Evolutionary conservation across 306 rosid genomes (phyloP).

Genomic region (Parietaria judaica): DNA sequence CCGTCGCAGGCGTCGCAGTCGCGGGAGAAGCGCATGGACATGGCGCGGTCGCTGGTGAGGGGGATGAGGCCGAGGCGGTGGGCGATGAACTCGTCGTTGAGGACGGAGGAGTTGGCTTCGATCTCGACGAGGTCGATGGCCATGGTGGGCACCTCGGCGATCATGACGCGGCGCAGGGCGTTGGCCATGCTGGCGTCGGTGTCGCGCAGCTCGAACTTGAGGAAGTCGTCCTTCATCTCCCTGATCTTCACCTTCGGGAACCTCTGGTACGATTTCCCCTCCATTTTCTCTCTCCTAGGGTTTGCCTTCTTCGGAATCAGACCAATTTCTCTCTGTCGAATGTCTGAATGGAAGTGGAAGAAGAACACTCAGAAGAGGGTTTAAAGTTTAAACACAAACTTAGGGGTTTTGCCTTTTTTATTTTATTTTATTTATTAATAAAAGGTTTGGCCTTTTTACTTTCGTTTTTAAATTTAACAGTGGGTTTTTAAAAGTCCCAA

Average conservation of each 20-base stretch:
- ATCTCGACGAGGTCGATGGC: constrained; percentile 94
- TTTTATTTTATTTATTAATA: no score
- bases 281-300: constrained; percentile 25
- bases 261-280: constrained; percentile 70
- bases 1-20: constrained; percentile 99
- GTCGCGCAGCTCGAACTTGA: constrained; percentile 79
- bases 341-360: not conserved
- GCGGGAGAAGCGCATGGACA: constrained; percentile 98
- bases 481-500: no score
- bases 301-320: not conserved
- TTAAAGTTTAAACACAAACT: not conserved
- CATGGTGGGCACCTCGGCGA: constrained; percentile 84
- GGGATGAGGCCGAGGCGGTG: constrained; percentile 95
- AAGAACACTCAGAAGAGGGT: not conserved
- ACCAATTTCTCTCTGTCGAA: not conserved
- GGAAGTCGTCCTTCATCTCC: constrained; percentile 64
- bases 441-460: no score
- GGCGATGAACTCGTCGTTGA: constrained; percentile 90
- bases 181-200: constrained; percentile 86
- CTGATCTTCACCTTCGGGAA: constrained; percentile 79
- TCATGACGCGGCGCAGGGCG: constrained; percentile 96
- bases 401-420: not conserved
- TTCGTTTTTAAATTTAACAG: no score
- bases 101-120: constrained; percentile 92
- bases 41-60: constrained; percentile 75